Base-by-base conservation (phyloP, 192 early-diverging fungal genomes). In the Podila minutissima region DNA sequence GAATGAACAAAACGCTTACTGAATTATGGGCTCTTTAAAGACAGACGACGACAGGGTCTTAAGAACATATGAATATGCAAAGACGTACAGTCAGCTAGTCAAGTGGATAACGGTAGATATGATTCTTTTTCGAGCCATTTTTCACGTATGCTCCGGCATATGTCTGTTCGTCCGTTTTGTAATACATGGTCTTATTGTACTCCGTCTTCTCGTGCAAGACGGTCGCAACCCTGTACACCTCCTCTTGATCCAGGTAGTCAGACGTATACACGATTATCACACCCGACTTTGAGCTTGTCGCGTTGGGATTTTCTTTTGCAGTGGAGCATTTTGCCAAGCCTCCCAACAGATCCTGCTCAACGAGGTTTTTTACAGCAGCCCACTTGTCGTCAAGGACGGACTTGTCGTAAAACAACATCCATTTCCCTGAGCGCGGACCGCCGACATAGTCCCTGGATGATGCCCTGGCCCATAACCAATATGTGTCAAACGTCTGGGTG, bases 81-180 rank as follows among this genome's bases (percentile, higher is more conserved):
- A 12, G 12, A 41, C 38, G 5, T 2, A 9, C 0, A 35, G 33
- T 7, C 33, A 12, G 11, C 67, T 69, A 69, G n/a, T 15, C 6
- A 46, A 65, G 51, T 55, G 74, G 74, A 57, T 71, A 76, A 15
- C 28, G 53, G 35, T 76, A 76, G 33, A 71, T 24, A 26, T 76
- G 68, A 31, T 67, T 71, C 5, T 41, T 55, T 33, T 66, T 66
- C 4, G 74, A 70, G 0, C 74, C 74, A 50, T 33, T 66, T 19
- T 66, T 76, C 0, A n/a, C 37, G 58, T 76, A 76, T 11, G 28
- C 5, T 65, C 74, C 68, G 17, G 74, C 74, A 24, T 29, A 15
- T 28, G 64, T 76, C 49, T 76, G 74, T 4, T 65, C 63, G 41
- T 76, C 74, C 33, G 74, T 66, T 22, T 76, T 76, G 67, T 76